Percentiles rank a stretch among this genome's conserved stretches.
These are phyloP conservation scores for Colletotrichum endophyticum DNA, from an alignment of 2,329 filamentous ascomycete genomes.

Conservation along the genomic window DNA sequence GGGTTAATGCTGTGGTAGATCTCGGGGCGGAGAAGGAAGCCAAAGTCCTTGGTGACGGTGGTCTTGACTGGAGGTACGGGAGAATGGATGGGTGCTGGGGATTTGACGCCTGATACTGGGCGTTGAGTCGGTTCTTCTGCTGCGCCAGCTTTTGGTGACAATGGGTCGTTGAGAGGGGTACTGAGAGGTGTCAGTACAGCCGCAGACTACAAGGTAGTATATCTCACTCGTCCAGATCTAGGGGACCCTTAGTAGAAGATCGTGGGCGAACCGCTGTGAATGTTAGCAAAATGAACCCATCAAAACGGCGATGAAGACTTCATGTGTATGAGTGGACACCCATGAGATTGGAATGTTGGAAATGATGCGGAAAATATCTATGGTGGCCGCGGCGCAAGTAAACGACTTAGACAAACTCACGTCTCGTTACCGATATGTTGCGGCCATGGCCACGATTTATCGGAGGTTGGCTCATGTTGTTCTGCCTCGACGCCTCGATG, in stretches of 20 bases:
- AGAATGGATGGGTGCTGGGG: constrained; percentile 30
- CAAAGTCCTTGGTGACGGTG: constrained; percentile 71
- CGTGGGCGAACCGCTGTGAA: constrained; percentile 61
- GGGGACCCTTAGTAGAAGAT: constrained; percentile 77
- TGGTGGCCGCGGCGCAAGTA: not conserved
- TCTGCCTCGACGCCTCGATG: not conserved
- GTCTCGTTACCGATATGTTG: constrained; percentile 17
- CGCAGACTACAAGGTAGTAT: fast-evolving
- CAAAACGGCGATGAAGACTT: not conserved
- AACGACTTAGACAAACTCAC: not conserved
- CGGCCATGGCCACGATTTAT: constrained; percentile 14
- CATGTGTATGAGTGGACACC: not conserved
- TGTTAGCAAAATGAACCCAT: not conserved
- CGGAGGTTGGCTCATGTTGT: constrained; percentile 6
- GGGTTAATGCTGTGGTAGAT: constrained; percentile 83
- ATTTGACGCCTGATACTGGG: constrained; percentile 19
- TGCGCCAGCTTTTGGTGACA: constrained; percentile 11
- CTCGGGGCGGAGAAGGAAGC: constrained; percentile 78
- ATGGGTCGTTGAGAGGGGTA: constrained; percentile 22
- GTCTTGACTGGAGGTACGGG: constrained; percentile 36
- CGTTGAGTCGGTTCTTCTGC: constrained; percentile 23
- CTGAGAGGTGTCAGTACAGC: constrained; percentile 21
- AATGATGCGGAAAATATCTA: not conserved
- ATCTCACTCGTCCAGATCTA: constrained; percentile 74
- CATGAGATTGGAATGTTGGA: not conserved